Evolutionary conservation across 225 moss, liverwort and hornwort species (phyloP).

Genomic region (Pseudoscleropodium purum): DNA sequence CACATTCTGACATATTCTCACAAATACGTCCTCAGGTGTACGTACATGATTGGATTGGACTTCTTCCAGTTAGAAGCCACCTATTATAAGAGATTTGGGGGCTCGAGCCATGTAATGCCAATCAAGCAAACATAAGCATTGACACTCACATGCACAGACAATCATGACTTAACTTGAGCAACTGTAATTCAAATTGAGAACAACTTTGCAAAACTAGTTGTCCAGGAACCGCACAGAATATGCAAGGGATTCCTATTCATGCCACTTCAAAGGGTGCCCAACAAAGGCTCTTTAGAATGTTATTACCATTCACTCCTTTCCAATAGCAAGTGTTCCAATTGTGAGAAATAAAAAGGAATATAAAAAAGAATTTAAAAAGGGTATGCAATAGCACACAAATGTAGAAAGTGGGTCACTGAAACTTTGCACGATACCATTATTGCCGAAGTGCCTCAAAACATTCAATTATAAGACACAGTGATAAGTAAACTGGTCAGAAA

Average conservation of each 20-base stretch:
- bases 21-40: not conserved
- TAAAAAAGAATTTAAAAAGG: not conserved
- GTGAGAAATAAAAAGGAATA: not conserved
- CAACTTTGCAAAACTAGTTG: not conserved
- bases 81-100: not conserved
- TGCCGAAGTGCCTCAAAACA: not conserved
- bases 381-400: not conserved
- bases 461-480: not conserved
- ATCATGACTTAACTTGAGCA: not conserved
- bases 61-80: not conserved
- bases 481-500: not conserved
- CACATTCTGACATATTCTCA: too few species aligned
- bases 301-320: not conserved
- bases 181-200: not conserved
- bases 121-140: not conserved
- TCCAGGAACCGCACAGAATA: not conserved
- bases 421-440: not conserved
- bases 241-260: not conserved
- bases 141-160: not conserved
- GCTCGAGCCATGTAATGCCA: not conserved
- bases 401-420: not conserved
- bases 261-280: not conserved
- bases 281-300: not conserved
- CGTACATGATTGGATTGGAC: not conserved
- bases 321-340: not conserved